Evolutionary conservation across 148 eudicot genomes (phyloP).

Genomic region (Limonium bicolor): DNA sequence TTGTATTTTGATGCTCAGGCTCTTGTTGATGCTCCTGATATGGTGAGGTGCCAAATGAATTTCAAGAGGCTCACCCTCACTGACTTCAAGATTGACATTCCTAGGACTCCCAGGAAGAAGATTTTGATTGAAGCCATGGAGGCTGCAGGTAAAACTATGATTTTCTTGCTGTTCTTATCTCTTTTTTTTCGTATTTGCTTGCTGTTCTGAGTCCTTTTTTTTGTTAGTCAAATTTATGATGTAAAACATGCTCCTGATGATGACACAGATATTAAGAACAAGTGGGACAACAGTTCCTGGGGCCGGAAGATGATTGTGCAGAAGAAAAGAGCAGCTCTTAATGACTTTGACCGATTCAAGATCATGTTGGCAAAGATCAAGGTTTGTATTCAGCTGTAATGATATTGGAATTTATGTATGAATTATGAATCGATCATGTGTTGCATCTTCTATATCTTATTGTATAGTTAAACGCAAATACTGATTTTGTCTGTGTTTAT

Average conservation of each 20-base stretch:
- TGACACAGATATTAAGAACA: constrained; percentile 37
- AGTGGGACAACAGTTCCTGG: constrained; percentile 54
- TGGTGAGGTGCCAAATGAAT: constrained; percentile 47
- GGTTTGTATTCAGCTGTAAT: constrained; percentile 1
- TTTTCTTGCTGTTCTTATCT: neutral
- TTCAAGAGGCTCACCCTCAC: constrained; percentile 47
- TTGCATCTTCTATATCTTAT: too few species aligned
- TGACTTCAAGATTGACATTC: constrained; percentile 36
- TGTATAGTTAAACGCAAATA: too few species aligned
- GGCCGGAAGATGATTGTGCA: constrained; percentile 46
- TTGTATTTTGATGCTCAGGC: constrained; percentile 1
- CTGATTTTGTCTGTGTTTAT: too few species aligned
- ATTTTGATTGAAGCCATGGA: constrained; percentile 29
- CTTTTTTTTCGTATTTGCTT: too few species aligned
- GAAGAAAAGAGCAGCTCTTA: constrained; percentile 39
- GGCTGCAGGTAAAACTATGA: constrained; percentile 22
- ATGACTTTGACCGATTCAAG: constrained; percentile 53
- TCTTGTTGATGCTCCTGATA: constrained; percentile 8
- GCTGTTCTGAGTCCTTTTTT: too few species aligned
- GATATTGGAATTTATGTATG: neutral
- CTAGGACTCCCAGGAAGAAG: constrained; percentile 34
- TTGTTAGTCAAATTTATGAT: neutral
- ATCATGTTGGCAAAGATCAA: constrained; percentile 46
- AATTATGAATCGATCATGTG: neutral
- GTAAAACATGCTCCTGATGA: neutral